Evolutionary conservation across 2,329 filamentous ascomycete species (phyloP).

Genomic region (Hypoxylon sp.): DNA sequence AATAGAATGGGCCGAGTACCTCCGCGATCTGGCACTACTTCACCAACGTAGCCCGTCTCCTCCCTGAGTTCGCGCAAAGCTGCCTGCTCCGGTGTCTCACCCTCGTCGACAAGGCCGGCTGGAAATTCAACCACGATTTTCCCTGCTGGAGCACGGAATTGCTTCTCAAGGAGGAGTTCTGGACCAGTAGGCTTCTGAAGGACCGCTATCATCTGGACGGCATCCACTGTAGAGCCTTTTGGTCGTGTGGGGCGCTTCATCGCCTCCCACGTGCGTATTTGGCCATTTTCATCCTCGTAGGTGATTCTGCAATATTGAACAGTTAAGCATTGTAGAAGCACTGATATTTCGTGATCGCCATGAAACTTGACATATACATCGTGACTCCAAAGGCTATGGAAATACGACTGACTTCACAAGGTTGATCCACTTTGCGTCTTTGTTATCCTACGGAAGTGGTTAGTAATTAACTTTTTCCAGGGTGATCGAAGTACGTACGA

Average conservation of each 20-base stretch:
- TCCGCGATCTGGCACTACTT: constrained; percentile 46
- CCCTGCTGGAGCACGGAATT: constrained; percentile 56
- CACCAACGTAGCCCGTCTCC: constrained; percentile 57
- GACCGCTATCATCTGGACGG: constrained; percentile 50
- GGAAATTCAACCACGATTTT: constrained; percentile 57
- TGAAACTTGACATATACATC: not conserved
- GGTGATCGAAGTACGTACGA: constrained; percentile 42
- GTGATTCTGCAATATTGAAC: constrained; percentile 44
- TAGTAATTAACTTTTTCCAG: not conserved
- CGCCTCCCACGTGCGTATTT: constrained; percentile 51
- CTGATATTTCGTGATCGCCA: not conserved
- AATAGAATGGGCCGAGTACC: constrained; percentile 48
- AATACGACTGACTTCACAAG: constrained; percentile 49
- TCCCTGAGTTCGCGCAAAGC: constrained; percentile 57
- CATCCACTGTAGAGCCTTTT: constrained; percentile 49
- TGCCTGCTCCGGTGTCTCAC: constrained; percentile 55
- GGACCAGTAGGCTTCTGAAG: constrained; percentile 46
- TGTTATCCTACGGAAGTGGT: constrained; percentile 47
- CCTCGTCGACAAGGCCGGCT: constrained; percentile 56
- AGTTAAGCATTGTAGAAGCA: constrained; percentile 12
- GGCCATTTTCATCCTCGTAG: constrained; percentile 50
- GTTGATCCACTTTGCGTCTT: constrained; percentile 52
- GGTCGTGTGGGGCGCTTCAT: constrained; percentile 48
- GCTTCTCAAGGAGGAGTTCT: constrained; percentile 55
- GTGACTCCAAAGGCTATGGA: not conserved